A percentile compares a stretch with the other conserved stretches of the same genome.
Evolutionary conservation across 192 early-diverging fungal species (phyloP).

Genomic region (Pilaira anomala): DNA sequence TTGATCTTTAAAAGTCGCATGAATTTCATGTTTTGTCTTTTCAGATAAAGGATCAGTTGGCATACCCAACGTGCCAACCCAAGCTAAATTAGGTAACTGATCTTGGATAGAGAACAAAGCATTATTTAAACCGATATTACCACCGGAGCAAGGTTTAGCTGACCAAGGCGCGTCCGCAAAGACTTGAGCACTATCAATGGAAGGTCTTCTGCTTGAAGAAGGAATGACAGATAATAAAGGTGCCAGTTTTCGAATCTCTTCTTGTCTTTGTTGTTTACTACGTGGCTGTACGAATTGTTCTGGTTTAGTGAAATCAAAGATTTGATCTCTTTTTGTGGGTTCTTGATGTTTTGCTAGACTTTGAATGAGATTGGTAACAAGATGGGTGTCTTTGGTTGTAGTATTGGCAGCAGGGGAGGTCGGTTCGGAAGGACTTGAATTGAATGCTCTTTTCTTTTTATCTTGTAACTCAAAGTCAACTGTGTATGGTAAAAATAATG

Average conservation of each 20-base stretch:
- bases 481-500: slow-evolving; percentile 73
- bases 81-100: slow-evolving; percentile 57
- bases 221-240: slow-evolving; percentile 3
- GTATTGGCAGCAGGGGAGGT: slow-evolving; percentile 10
- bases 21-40: slow-evolving; percentile 57
- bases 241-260: slow-evolving; percentile 1
- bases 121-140: slow-evolving; percentile 96
- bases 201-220: slow-evolving; percentile 21
- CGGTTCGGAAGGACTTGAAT: slow-evolving; percentile 16
- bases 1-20: slow-evolving; percentile 55
- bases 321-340: slow-evolving; percentile 23
- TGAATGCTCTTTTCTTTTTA: slow-evolving; percentile 29
- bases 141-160: slow-evolving; percentile 71
- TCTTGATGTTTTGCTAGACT: slow-evolving; percentile 29
- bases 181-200: slow-evolving; percentile 36
- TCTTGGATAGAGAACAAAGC: slow-evolving; percentile 71
- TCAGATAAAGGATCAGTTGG: slow-evolving; percentile 66
- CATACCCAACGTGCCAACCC: slow-evolving; percentile 78
- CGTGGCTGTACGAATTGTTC: slow-evolving; percentile 34
- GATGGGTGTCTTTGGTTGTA: neutral
- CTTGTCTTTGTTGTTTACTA: slow-evolving; percentile 25
- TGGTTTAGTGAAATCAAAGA: slow-evolving; percentile 31
- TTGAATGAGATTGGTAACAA: slow-evolving; percentile 39
- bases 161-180: slow-evolving; percentile 51
- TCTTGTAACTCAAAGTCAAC: slow-evolving; percentile 54